These are phyloP conservation scores for Malassezia pachydermatis DNA, from an alignment of 1,284 basidiomycete genomes.

Conservation along the genomic window DNA sequence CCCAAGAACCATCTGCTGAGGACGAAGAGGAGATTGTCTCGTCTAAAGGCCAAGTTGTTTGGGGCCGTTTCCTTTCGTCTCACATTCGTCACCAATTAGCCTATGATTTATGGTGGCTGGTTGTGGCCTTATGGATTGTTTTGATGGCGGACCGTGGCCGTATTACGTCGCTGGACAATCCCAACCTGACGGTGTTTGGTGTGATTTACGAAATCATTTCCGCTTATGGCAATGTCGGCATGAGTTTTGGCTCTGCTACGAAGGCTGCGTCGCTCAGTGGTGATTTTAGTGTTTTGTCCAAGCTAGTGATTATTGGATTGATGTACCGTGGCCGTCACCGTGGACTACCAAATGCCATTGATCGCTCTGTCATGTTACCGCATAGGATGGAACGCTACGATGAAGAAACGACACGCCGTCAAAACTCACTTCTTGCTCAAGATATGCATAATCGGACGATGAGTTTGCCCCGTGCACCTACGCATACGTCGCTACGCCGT, in stretches of 20 bases:
- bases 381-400: constrained; percentile 36
- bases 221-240: constrained; percentile 52
- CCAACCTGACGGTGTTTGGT: constrained; percentile 52
- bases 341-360: constrained; percentile 64
- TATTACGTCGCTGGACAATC: constrained; percentile 30
- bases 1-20: constrained; percentile 18
- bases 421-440: too few species aligned
- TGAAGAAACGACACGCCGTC: too few species aligned
- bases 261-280: constrained; percentile 68
- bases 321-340: constrained; percentile 90
- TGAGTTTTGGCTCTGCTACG: constrained; percentile 62
- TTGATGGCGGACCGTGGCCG: constrained; percentile 43
- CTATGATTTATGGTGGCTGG: constrained; percentile 53
- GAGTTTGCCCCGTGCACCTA: too few species aligned
- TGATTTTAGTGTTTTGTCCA: constrained; percentile 67
- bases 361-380: constrained; percentile 58
- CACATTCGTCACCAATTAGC: constrained; percentile 78
- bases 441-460: too few species aligned
- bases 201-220: constrained; percentile 68
- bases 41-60: constrained; percentile 51
- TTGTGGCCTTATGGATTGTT: constrained; percentile 46
- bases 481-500: too few species aligned
- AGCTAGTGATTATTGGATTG: constrained; percentile 65
- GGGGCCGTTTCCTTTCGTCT: constrained; percentile 65
- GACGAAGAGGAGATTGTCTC: too few species aligned